Evolutionary conservation across 2,329 filamentous ascomycete species (phyloP).

Genomic region (Cladosporium sp.): DNA sequence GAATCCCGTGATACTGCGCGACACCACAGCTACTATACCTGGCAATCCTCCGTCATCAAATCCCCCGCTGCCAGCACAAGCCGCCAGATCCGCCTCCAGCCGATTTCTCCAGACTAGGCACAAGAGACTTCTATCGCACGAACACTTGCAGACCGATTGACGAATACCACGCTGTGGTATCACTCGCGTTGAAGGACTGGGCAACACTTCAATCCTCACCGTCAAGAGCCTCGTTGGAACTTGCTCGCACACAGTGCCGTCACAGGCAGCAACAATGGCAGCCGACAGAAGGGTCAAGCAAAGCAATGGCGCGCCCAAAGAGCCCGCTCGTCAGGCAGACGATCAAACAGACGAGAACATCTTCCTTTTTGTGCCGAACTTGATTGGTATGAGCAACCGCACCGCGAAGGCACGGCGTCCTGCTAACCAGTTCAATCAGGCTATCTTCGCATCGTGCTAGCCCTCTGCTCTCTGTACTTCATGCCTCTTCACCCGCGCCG

Average conservation of each 20-base stretch:
- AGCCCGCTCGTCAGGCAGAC: constrained; percentile 15
- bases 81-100: not conserved
- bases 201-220: not conserved
- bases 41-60: too few relatives aligned
- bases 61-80: too few relatives aligned
- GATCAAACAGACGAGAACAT: constrained; percentile 45
- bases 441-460: constrained; percentile 49
- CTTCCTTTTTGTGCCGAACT: constrained; percentile 48
- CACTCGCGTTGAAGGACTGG: not conserved
- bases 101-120: not conserved
- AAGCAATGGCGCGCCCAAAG: constrained; percentile 24
- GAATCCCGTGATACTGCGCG: too few relatives aligned
- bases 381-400: constrained; percentile 39
- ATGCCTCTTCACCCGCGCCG: constrained; percentile 98
- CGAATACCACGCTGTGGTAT: too few relatives aligned
- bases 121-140: not conserved
- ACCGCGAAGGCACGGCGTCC: not conserved
- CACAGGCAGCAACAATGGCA: constrained; percentile 6
- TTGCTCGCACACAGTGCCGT: not conserved
- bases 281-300: constrained; percentile 8
- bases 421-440: constrained; percentile 28
- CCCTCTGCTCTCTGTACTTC: constrained; percentile 90
- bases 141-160: too few relatives aligned
- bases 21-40: too few relatives aligned
- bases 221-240: not conserved